A percentile compares a stretch with the other conserved stretches of the same genome.
Evolutionary conservation across 371 early-diverging fungal genomes (phyloP).

Genomic region (Mortierella sp.): DNA sequence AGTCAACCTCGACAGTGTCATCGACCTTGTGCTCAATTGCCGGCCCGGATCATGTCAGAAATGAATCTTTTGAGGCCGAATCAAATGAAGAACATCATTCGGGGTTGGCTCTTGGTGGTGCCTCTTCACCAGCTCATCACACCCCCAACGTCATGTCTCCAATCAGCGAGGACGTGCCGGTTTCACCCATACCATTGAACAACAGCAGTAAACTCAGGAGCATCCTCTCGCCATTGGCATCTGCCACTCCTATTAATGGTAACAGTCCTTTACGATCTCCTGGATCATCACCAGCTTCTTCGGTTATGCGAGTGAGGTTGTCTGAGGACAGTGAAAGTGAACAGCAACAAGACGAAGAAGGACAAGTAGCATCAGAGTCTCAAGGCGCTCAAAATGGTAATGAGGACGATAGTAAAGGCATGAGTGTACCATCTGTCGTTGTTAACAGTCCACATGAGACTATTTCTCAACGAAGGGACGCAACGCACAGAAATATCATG

Average conservation of each 20-base stretch:
- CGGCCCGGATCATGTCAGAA: slow-evolving; percentile 7
- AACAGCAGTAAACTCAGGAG: slow-evolving; percentile 1
- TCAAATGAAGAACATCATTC: neutral
- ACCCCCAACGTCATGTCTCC: slow-evolving; percentile 12
- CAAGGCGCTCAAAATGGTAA: neutral
- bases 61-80: slow-evolving; percentile 1
- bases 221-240: slow-evolving; percentile 19
- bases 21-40: slow-evolving; percentile 30
- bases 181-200: neutral
- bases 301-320: neutral
- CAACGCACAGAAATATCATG: no score
- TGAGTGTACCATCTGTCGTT: neutral
- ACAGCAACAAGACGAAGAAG: neutral
- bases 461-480: neutral
- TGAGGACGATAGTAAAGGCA: neutral
- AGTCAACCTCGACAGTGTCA: slow-evolving; percentile 18
- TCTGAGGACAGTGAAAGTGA: no score
- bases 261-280: neutral
- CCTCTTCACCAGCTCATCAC: neutral
- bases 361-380: neutral
- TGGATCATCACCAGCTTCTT: neutral
- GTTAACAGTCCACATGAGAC: slow-evolving; percentile 2
- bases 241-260: slow-evolving; percentile 4
- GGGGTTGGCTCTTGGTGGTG: neutral
- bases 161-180: neutral